Percentiles rank a stretch among this genome's conserved stretches.
phyloP scores from a whole-genome alignment of 257 asterid genomes.

The Fraxinus anomala region DNA sequence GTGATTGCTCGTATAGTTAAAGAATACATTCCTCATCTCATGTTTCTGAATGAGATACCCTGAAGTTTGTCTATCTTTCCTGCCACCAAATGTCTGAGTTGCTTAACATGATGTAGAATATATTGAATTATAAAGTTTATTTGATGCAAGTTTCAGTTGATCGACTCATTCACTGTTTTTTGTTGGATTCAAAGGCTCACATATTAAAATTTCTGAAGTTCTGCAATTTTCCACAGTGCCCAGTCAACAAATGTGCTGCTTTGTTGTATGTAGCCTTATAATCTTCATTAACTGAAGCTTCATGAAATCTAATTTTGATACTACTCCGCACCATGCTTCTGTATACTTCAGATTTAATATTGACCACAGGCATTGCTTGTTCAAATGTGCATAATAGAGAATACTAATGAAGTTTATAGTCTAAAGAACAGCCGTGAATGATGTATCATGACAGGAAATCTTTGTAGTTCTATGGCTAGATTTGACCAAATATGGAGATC shows the following conservation, averaged over 20 bases:
- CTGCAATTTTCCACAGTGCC: conserved; percentile 63
- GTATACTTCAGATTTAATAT: no score
- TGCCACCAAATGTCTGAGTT: no score
- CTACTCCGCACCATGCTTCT: neutral
- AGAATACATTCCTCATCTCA: no score
- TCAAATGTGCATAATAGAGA: neutral
- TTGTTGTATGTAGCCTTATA: conserved; percentile 50
- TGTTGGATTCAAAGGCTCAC: conserved; percentile 36
- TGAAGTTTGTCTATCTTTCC: no score
- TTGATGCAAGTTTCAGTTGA: conserved; percentile 33
- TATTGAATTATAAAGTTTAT: conserved; percentile 41
- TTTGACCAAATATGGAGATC: neutral
- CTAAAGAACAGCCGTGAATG: neutral
- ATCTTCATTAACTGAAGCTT: conserved; percentile 44
- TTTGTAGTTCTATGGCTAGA: neutral
- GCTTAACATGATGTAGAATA: conserved; percentile 21
- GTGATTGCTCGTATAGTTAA: neutral
- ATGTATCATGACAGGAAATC: neutral
- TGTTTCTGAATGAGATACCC: no score
- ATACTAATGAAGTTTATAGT: neutral
- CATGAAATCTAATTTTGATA: conserved; percentile 2
- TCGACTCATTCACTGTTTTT: conserved; percentile 44
- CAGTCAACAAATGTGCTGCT: conserved; percentile 60
- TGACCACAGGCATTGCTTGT: neutral
- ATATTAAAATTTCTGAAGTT: conserved; percentile 64